phyloP scores from a whole-genome alignment of 2,329 filamentous ascomycete species.

The Fusarium incarnatum region DNA sequence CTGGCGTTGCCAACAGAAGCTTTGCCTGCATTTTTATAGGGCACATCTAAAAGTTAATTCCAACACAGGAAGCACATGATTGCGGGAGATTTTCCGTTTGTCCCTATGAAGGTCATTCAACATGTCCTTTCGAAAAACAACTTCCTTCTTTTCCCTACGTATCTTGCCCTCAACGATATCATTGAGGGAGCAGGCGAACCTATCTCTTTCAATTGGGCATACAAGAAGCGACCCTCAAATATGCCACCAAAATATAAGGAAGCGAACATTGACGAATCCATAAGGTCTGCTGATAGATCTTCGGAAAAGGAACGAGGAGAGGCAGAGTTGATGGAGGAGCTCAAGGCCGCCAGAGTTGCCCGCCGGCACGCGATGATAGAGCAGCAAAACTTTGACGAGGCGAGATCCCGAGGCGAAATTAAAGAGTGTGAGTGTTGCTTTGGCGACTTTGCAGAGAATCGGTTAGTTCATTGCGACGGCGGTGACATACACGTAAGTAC shows the following conservation, averaged over 20 bases:
- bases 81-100: constrained; percentile 39
- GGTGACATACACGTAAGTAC: constrained; percentile 62
- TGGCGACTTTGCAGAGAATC: constrained; percentile 71
- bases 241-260: constrained; percentile 5
- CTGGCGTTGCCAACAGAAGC: neutral
- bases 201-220: neutral
- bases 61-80: constrained; percentile 33
- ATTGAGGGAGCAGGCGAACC: neutral
- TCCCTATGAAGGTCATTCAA: constrained; percentile 27
- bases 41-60: constrained; percentile 11
- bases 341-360: constrained; percentile 33
- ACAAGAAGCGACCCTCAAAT: constrained; percentile 24
- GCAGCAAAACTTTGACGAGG: constrained; percentile 55
- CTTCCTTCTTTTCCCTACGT: constrained; percentile 34
- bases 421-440: constrained; percentile 82
- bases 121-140: constrained; percentile 20
- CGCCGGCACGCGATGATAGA: constrained; percentile 41
- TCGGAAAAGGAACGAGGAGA: constrained; percentile 1
- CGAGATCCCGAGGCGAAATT: constrained; percentile 63
- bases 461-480: constrained; percentile 75
- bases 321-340: constrained; percentile 34
- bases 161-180: constrained; percentile 25
- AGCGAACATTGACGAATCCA: constrained; percentile 6
- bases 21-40: neutral
- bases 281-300: neutral